These are phyloP conservation scores for Nothophoma quercina DNA, from an alignment of 2,329 filamentous ascomycete genomes.

Conservation along the genomic window DNA sequence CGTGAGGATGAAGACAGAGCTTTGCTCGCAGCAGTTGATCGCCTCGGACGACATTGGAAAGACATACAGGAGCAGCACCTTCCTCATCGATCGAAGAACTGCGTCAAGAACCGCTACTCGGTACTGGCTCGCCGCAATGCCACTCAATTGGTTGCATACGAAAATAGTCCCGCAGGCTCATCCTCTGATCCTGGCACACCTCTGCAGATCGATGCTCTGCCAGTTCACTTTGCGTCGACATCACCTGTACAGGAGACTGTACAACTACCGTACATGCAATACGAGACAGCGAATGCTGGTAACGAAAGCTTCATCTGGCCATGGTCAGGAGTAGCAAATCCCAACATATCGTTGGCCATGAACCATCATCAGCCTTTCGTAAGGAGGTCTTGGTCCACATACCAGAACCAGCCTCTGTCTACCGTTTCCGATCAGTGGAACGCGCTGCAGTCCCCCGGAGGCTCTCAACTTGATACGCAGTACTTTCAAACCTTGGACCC, in stretches of 20 bases:
- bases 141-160: not conserved
- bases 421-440: too few species aligned
- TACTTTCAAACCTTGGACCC: too few species aligned
- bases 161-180: conserved; percentile 5
- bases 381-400: not conserved
- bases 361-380: not conserved
- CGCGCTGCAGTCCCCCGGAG: too few species aligned
- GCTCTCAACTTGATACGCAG: too few species aligned
- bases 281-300: not conserved
- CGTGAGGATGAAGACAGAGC: conserved; percentile 44
- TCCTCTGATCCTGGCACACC: conserved; percentile 12
- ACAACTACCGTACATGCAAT: not conserved
- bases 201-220: not conserved
- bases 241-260: not conserved
- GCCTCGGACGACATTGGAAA: conserved; percentile 50
- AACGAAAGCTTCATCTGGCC: not conserved
- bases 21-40: conserved; percentile 13
- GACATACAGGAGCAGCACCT: conserved; percentile 47
- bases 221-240: not conserved
- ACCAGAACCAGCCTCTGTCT: not conserved
- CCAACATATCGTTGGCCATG: not conserved
- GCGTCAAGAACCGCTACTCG: conserved; percentile 49
- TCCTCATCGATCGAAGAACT: conserved; percentile 48
- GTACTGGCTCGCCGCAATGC: conserved; percentile 11
- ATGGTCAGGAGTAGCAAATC: not conserved